Percentiles rank a stretch among this genome's conserved stretches.
Conservation (phyloP, 257 asterid species). For the Nicotiana attenuata region DNA sequence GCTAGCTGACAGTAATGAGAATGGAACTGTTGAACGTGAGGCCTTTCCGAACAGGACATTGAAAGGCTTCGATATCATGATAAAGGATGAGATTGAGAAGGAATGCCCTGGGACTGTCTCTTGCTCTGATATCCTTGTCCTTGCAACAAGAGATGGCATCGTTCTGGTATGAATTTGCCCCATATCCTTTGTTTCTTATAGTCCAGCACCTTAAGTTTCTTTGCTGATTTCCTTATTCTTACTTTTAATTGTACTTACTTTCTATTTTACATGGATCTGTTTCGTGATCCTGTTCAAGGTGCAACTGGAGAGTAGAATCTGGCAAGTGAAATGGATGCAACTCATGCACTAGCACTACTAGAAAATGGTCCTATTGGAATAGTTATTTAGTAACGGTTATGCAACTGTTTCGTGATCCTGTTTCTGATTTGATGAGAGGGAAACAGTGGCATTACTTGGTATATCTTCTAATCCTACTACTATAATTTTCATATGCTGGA, state of each 20-base stretch:
- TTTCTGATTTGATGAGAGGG: constrained; percentile 33
- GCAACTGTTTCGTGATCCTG: too few species aligned
- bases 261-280: neutral
- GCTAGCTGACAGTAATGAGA: constrained; percentile 12
- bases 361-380: too few species aligned
- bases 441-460: constrained; percentile 31
- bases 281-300: neutral
- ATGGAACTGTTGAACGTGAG: constrained; percentile 18
- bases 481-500: neutral
- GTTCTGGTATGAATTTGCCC: constrained; percentile 18
- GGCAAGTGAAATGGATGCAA: neutral
- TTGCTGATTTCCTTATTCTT: neutral
- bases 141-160: constrained; percentile 32
- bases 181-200: neutral
- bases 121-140: constrained; percentile 32
- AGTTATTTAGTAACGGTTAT: too few species aligned
- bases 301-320: neutral
- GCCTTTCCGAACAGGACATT: constrained; percentile 29
- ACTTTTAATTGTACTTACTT: neutral
- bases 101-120: constrained; percentile 34
- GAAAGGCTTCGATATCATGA: constrained; percentile 25
- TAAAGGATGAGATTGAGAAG: constrained; percentile 29
- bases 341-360: neutral
- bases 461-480: neutral
- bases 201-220: neutral